Base-by-base conservation (phyloP, 257 asterid genomes). In the Apocynum venetum region DNA sequence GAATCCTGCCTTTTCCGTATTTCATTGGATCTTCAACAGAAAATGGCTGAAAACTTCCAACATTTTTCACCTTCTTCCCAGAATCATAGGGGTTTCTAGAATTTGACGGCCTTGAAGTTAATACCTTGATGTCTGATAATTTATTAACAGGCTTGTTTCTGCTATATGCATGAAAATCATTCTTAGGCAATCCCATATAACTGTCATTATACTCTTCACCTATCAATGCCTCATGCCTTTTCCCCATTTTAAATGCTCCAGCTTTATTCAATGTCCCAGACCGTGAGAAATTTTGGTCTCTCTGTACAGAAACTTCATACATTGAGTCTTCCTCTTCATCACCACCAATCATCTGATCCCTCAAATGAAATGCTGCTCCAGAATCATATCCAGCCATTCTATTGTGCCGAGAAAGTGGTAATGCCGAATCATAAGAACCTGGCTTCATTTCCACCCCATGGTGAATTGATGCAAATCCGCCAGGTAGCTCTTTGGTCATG, bases 111-210 rank as follows among this genome's bases (percentile, higher is more conserved):
- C 89, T 93, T 56, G 98, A 81, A 76, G 96, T 91, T 78, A 89
- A 79, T 64, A 90, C 92, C 86, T 78, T 89, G 83, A 89, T 93
- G 83, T 93, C 97, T 49, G 98, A 93, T 84, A 93, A 86, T 83
- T 89, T 92, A 79, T 91, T 92, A 78, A 92, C 87, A 77, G 86
- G 78, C 82, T 84, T 93, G 83, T 89, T 92, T 88, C 90, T 87
- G 65, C 96, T 90, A 79, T 83, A 79, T 77, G 85, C 83, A 84
- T 84, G 85, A 52, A 83, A 74, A 61, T 84, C 91, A 75, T 82
- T 85, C 87, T 84, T 89, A 53, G 90, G 85, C 68, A 74, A 71
- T 75, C 87, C 89, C 87, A 82, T 71, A 52, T 81, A 84, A 86
- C 87, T 81, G 77, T 87, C 94, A 57, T 71, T 41, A 31, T 86